These are phyloP conservation scores for Solidago caesia DNA, from an alignment of 129 eudicot species.

Conservation along the genomic window DNA sequence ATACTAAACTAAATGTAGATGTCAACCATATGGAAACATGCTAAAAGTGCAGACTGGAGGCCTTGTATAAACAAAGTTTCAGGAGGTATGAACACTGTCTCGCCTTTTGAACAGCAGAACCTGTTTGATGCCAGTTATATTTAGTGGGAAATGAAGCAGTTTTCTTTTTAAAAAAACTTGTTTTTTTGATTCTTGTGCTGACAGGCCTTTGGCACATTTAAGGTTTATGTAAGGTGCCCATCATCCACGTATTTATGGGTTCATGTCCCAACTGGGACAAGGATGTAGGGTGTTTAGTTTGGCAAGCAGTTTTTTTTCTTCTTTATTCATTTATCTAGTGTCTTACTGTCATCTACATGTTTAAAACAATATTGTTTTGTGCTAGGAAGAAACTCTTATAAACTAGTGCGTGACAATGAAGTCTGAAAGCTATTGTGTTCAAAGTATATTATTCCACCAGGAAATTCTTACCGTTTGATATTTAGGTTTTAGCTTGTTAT, in stretches of 20 bases:
- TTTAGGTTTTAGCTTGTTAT: neutral
- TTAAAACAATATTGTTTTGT: neutral
- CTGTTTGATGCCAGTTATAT: neutral
- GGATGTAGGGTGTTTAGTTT: too few relatives aligned
- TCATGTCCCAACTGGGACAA: too few relatives aligned
- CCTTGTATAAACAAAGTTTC: constrained; percentile 80
- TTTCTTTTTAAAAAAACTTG: neutral
- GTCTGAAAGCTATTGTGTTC: neutral
- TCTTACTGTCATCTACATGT: neutral
- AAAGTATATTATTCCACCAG: neutral
- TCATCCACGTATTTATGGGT: too few relatives aligned
- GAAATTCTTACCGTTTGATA: too few relatives aligned
- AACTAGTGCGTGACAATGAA: neutral
- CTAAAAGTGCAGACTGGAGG: constrained; percentile 83
- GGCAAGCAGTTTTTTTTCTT: neutral
- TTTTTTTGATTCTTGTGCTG: neutral
- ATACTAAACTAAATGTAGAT: constrained; percentile 46
- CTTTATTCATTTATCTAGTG: neutral
- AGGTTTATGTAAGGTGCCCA: too few relatives aligned
- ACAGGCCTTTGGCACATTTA: too few relatives aligned
- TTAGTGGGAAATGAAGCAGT: neutral
- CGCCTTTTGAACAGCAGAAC: constrained; percentile 1
- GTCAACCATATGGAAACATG: constrained; percentile 88
- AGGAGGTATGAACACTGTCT: constrained; percentile 52
- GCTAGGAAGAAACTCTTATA: neutral